These are phyloP conservation scores for Aspergillus olivimuriae DNA, from an alignment of 495 filamentous ascomycete genomes.

Conservation along the genomic window DNA sequence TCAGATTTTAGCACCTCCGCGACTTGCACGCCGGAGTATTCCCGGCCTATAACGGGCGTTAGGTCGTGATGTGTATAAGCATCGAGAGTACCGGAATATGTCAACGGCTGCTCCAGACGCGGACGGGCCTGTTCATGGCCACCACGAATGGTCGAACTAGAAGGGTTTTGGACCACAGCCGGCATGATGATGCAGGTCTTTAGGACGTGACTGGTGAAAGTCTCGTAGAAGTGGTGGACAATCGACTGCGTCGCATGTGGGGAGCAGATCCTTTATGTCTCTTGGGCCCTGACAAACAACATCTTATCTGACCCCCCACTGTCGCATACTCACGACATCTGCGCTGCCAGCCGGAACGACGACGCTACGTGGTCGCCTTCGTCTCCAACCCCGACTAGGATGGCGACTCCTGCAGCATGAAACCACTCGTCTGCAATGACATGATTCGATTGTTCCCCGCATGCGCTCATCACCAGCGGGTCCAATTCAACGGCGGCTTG, in stretches of 20 bases:
- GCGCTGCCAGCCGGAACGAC: background rate
- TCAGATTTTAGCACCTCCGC: slow-evolving; percentile 47
- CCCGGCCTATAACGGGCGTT: slow-evolving; percentile 57
- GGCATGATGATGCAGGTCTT: slow-evolving; percentile 10
- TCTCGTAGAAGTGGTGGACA: background rate
- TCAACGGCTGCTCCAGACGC: slow-evolving; percentile 27
- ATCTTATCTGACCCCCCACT: background rate
- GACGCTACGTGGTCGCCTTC: too few species aligned
- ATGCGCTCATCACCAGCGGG: background rate
- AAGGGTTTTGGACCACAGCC: slow-evolving; percentile 4
- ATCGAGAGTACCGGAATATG: slow-evolving; percentile 45
- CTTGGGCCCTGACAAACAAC: background rate
- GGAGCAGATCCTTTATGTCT: background rate
- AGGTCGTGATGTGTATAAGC: slow-evolving; percentile 45
- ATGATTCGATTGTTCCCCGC: background rate
- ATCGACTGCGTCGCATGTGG: slow-evolving; percentile 1
- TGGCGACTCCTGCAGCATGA: too few species aligned
- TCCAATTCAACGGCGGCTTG: background rate
- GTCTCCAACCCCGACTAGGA: too few species aligned
- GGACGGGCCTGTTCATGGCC: slow-evolving; percentile 16
- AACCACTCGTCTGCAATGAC: background rate
- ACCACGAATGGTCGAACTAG: slow-evolving; percentile 11
- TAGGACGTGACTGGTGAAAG: background rate
- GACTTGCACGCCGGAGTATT: slow-evolving; percentile 48
- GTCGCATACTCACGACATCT: background rate